These are phyloP conservation scores for Ilyonectria destructans DNA, from an alignment of 2,329 filamentous ascomycete genomes.

Conservation along the genomic window DNA sequence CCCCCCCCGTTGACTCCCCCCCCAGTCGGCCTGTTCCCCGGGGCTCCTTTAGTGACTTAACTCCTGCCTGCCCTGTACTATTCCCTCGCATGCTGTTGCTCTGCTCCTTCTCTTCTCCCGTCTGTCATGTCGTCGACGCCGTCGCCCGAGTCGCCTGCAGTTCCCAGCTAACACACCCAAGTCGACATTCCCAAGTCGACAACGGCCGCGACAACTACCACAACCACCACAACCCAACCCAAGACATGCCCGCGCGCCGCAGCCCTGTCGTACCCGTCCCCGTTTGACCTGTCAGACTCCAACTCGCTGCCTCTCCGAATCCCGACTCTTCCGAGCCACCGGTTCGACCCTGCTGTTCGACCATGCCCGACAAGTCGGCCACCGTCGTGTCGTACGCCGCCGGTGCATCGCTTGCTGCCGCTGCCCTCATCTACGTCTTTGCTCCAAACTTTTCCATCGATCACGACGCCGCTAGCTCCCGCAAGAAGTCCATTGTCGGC, in stretches of 20 bases:
- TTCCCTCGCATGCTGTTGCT: conserved; percentile 9
- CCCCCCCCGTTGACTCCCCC: conserved; percentile 6
- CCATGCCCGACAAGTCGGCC: conserved; percentile 58
- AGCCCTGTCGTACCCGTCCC: conserved; percentile 42
- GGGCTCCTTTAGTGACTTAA: conserved; percentile 22
- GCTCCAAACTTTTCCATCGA: conserved; percentile 98
- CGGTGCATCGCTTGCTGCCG: conserved; percentile 93
- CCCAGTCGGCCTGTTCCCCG: conserved; percentile 27
- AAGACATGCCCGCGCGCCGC: conserved; percentile 46
- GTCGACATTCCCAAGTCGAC: not conserved
- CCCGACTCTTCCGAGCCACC: conserved; percentile 44
- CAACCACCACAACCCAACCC: conserved; percentile 10
- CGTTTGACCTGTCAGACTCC: conserved; percentile 47
- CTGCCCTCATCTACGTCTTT: conserved; percentile 97
- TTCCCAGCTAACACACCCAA: conserved; percentile 20
- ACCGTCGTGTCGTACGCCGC: conserved; percentile 88
- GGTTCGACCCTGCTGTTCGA: conserved; percentile 23
- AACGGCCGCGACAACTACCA: no score
- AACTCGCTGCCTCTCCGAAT: conserved; percentile 29
- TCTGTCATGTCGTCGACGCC: conserved; percentile 40
- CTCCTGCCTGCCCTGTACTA: conserved; percentile 15
- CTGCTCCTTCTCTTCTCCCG: not conserved
- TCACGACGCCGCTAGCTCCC: conserved; percentile 76
- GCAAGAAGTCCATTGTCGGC: conserved; percentile 91
- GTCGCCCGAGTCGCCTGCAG: conserved; percentile 18